Evolutionary conservation across 495 filamentous ascomycete genomes (phyloP), one percentile per base, ranked within the genome.

Genomic region (Oidiodendron maius): DNA sequence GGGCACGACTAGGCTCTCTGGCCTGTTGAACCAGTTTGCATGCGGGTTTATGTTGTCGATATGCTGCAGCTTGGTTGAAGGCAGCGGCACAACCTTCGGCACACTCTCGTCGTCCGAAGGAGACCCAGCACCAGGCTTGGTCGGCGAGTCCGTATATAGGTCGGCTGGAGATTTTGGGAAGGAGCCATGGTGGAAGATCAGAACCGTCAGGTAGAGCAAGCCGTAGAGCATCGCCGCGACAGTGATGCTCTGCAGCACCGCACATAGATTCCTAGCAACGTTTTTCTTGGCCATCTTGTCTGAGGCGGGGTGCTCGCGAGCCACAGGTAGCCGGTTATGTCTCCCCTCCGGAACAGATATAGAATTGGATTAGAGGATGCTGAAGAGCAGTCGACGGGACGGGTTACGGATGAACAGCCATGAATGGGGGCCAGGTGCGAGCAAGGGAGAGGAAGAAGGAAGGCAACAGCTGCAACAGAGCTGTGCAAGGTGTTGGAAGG

Each of bases 21-120:
- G 73, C 13, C 73, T 56, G 52, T 76, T 66, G 53, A 69, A 67
- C 61, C 69, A 69, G 61, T 74, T 71, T 24, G 65, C 65, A 51
- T 72, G 47, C 30, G 55, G 64, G 53, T 70, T 74, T 58, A 68
- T 68, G 28, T 51, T 60, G 17, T 52, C 50, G 16, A 56, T 46
- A n/a, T n/a, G n/a, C 13, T 48, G 39, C 23, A 58, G 40, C 46
- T 49, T 35, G 44, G 44, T 18, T 22, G 60, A 48, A 32, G 50
- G 40, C n/a, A 53, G 4, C 30, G 15, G 22, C 8, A 41, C 16
- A 1, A 15, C 56, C 25, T 40, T 51, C 12, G 34, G 18, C 1
- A 26, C 25, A 23, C 55, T 51, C 11, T 44, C 26, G 47, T 36
- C 44, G 25, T 54, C 58, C 12, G 44, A 50, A n/a, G 55, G 46